These are phyloP conservation scores for Cladosporium halotolerans DNA, from an alignment of 2,329 filamentous ascomycete genomes.

Conservation along the genomic window DNA sequence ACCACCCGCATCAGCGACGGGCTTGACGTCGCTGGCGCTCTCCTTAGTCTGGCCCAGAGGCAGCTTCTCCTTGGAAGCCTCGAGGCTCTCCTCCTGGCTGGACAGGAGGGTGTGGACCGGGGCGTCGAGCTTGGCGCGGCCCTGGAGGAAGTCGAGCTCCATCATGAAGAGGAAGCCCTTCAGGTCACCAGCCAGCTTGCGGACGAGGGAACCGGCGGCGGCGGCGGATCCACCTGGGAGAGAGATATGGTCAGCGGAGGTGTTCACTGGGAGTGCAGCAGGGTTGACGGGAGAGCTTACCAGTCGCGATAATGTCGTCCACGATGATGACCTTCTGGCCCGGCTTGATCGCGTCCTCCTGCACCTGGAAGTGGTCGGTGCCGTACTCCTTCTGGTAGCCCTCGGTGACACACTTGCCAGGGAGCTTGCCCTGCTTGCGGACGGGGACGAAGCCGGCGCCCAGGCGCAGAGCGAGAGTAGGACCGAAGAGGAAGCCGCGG, in stretches of 20 bases:
- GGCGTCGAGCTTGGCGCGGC: conserved; percentile 78
- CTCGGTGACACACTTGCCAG: conserved; percentile 78
- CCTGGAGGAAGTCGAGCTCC: conserved; percentile 88
- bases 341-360: conserved; percentile 72
- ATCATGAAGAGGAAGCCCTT: conserved; percentile 92
- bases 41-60: conserved; percentile 21
- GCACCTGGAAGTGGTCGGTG: conserved; percentile 92
- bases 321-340: conserved; percentile 90
- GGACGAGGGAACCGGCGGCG: conserved; percentile 79
- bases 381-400: conserved; percentile 95
- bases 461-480: conserved; percentile 74
- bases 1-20: conserved; percentile 20
- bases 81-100: conserved; percentile 46
- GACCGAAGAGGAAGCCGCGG: conserved; percentile 91
- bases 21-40: conserved; percentile 17
- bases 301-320: conserved; percentile 97
- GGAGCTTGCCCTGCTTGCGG: conserved; percentile 91
- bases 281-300: conserved; percentile 49
- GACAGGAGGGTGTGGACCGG: conserved; percentile 78
- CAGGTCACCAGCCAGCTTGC: conserved; percentile 77
- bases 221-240: conserved; percentile 78
- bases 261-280: neutral
- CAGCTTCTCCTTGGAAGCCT: conserved; percentile 14
- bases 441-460: conserved; percentile 87
- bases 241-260: conserved; percentile 1